Evolutionary conservation across 2,329 filamentous ascomycete genomes (phyloP), one percentile per base, ranked within the genome.

Genomic region (Cordyceps cateniannulata): DNA sequence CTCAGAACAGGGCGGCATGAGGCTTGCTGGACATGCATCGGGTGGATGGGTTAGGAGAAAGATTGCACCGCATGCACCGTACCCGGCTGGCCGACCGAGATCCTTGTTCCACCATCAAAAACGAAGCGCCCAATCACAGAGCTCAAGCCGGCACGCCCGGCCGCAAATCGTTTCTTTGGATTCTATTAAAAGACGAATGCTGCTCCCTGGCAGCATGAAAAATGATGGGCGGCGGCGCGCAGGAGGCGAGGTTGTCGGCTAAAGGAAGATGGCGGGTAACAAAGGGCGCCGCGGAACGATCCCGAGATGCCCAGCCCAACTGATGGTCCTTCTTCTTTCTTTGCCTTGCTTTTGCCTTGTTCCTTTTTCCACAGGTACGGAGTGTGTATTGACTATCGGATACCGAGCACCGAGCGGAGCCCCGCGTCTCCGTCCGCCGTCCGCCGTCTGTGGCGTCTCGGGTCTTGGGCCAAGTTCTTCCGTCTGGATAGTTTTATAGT

Each of bases 371-470:
- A 4, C 16, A 4, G 10, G 8, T 27, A 22, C 22, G n/a, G 10
- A 22, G 10, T 32, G 16, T 20, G 4, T 45, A 25, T 48, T 59
- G 40, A 2, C 35, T 48, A 48, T 57, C 54, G 42, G 42, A 58
- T 49, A 49, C 45, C 29, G 45, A 50, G 32, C 45, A 47, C 44
- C 44, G 54, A 57, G 54, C 54, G 54, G 54, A 57, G 44, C 54
- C 54, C 42, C 54, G 54, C 54, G 44, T 57, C 54, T 49, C 54
- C 54, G 54, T 44, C 29, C 52, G 52, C 38, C 52, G 24, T 35
- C 32, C 5, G 7, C 29, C n/a, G n/a, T n/a, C n/a, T n/a, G n/a
- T n/a, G n/a, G n/a, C n/a, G n/a, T n/a, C n/a, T n/a, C n/a, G n/a
- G n/a, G n/a, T n/a, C n/a, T n/a, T n/a, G n/a, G n/a, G n/a, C n/a